phyloP scores from a whole-genome alignment of 2,329 filamentous ascomycete species.

The Xylaria polymorpha region DNA sequence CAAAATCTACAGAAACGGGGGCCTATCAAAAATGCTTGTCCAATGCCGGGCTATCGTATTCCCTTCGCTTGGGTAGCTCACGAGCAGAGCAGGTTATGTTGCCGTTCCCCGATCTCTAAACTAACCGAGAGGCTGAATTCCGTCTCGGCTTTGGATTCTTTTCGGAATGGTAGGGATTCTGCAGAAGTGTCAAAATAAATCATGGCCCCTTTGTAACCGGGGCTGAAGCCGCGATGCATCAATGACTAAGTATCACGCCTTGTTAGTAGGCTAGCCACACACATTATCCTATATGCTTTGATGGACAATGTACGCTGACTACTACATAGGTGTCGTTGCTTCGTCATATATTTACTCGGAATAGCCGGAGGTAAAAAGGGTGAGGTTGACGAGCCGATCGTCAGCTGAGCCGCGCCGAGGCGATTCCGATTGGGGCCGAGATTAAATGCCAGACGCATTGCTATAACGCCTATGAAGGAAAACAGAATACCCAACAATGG shows the following conservation, averaged over 20 bases:
- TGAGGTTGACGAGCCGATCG: conserved; percentile 11
- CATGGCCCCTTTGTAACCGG: background rate
- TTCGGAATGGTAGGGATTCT: background rate
- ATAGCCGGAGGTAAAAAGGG: conserved; percentile 14
- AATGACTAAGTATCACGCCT: conserved; percentile 4
- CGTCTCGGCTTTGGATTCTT: background rate
- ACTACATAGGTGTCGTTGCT: background rate
- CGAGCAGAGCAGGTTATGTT: conserved; percentile 3
- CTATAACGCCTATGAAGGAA: conserved; percentile 1
- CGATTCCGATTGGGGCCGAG: conserved; percentile 4
- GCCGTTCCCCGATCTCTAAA: conserved; percentile 21
- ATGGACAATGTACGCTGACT: conserved; percentile 23
- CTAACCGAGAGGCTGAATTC: background rate
- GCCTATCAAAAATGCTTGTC: background rate
- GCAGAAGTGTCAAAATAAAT: background rate
- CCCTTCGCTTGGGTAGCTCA: conserved; percentile 3
- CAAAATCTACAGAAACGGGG: background rate
- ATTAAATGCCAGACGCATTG: conserved; percentile 21
- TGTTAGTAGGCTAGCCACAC: conserved; percentile 10
- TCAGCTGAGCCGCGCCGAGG: conserved; percentile 30
- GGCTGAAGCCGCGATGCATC: background rate
- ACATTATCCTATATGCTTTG: conserved; percentile 7
- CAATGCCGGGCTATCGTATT: background rate
- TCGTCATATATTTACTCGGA: conserved; percentile 5
- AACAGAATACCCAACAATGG: background rate